Base-by-base conservation (phyloP, 1,284 basidiomycete species). In the Marasmius oreades region DNA sequence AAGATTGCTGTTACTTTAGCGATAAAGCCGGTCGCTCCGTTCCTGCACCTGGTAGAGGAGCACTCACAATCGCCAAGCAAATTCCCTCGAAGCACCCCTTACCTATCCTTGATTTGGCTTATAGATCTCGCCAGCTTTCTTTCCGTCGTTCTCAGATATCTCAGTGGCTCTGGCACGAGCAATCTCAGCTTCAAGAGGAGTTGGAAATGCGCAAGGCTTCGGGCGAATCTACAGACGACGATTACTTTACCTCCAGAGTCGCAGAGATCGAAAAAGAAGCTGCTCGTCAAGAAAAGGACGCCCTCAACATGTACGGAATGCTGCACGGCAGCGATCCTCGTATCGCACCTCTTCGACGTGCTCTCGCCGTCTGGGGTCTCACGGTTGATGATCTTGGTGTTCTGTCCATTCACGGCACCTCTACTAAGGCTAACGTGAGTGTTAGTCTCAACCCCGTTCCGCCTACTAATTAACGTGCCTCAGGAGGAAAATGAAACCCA, bases 401-500 rank as follows among this genome's bases (percentile, higher is more conserved):
- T 45, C 77, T 94, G 51, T 92, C 92, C 23, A 93, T 95, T 61
- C 94, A 95, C 66, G 94, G 94, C 45, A 99, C 96, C 5, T 96
- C 95, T 66, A 99, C 97, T 37, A 90, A 87, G 66, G 96, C 96
- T 36, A 99, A 99, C 73, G 84, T 84, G 65, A 57, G 80, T 73
- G 20, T 6, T 10, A 45, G 51, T 50, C 42, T 39, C 42, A 23
- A 24, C 33, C 28, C 6, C 55, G 22, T 51, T 33, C 62, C 22
- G 26, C 11, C 56, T 53, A 42, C 51, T 58, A 20, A 62, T 23
- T 42, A 33, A n/a, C 10, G 48, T n/a, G 36, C 43, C 62, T 46
- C 57, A 85, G 81, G 95, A 99, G 81, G 93, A 95, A 78, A 99
- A 99, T 73, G 96, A 99, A 80, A 94, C 93, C 6, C 86, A 89